A percentile compares a stretch with the other conserved stretches of the same genome.
These are phyloP conservation scores for Lentinula boryana DNA, from an alignment of 768 basidiomycete genomes.

Conservation along the genomic window DNA sequence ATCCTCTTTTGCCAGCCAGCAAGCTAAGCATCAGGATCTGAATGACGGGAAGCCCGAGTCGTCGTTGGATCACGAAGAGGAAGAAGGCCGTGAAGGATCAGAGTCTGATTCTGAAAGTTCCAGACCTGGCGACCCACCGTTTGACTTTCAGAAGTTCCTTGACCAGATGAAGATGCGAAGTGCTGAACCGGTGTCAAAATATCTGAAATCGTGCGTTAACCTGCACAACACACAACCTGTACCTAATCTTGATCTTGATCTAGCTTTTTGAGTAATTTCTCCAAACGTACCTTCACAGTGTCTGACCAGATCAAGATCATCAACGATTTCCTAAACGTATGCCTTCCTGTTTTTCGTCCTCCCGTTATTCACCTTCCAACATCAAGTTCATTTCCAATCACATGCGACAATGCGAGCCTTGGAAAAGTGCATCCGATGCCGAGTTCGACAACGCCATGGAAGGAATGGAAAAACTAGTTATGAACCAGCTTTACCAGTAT, in stretches of 20 bases:
- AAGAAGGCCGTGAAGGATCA: neutral
- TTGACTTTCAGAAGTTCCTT: conserved; percentile 93
- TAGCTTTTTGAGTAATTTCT: conserved; percentile 91
- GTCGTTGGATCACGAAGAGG: neutral
- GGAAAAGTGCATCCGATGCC: conserved; percentile 68
- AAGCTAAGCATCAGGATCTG: conserved; percentile 6
- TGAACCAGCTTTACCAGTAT: conserved; percentile 95
- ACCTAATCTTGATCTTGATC: neutral
- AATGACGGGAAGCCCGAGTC: conserved; percentile 3
- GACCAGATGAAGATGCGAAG: conserved; percentile 87
- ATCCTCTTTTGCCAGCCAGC: conserved; percentile 47
- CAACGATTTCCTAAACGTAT: conserved; percentile 84
- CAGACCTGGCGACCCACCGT: conserved; percentile 36
- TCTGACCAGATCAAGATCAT: conserved; percentile 94
- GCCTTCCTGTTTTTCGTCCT: conserved; percentile 16
- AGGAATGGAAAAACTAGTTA: conserved; percentile 99
- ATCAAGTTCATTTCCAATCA: conserved; percentile 79
- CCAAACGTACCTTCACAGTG: conserved; percentile 87
- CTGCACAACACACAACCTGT: neutral
- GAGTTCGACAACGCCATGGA: conserved; percentile 98
- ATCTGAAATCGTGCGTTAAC: conserved; percentile 81
- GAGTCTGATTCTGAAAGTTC: neutral
- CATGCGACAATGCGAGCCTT: conserved; percentile 82
- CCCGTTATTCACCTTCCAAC: conserved; percentile 8
- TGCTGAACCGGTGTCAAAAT: conserved; percentile 92